phyloP scores from a whole-genome alignment of 306 rosid genomes.

The Dryas octopetala region DNA sequence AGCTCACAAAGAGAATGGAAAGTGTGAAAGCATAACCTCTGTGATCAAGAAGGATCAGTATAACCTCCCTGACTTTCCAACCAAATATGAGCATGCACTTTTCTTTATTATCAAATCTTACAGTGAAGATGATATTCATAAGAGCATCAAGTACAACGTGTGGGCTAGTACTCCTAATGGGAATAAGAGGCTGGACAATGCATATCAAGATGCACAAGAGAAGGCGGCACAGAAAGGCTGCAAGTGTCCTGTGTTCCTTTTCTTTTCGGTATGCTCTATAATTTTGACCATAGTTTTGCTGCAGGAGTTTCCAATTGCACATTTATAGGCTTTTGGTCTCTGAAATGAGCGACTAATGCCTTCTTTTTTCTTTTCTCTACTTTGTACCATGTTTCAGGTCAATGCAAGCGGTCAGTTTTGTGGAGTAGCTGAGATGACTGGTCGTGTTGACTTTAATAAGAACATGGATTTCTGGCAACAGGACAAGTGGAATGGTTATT shows the following conservation, averaged over 20 bases:
- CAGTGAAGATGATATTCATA: constrained; percentile 87
- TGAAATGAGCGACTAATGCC: not conserved
- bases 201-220: constrained; percentile 62
- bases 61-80: constrained; percentile 68
- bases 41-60: constrained; percentile 50
- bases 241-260: constrained; percentile 71
- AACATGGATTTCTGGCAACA: constrained; percentile 94
- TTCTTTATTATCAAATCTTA: constrained; percentile 85
- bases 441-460: constrained; percentile 67
- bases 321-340: not conserved
- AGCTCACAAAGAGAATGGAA: constrained; percentile 38
- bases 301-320: not conserved
- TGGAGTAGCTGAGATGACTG: constrained; percentile 89
- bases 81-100: constrained; percentile 63
- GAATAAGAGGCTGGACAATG: constrained; percentile 63
- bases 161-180: constrained; percentile 94
- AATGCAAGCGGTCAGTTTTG: constrained; percentile 93
- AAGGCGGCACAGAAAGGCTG: constrained; percentile 47
- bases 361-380: constrained; percentile 6
- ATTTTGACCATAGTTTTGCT: constrained; percentile 7
- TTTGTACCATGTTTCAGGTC: constrained; percentile 47
- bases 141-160: constrained; percentile 80
- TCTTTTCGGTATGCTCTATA: constrained; percentile 67
- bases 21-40: constrained; percentile 25
- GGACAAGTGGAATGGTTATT: constrained; percentile 85